Evolutionary conservation across 2,329 filamentous ascomycete genomes (phyloP).

Genomic region (Bipolaris victoriae): DNA sequence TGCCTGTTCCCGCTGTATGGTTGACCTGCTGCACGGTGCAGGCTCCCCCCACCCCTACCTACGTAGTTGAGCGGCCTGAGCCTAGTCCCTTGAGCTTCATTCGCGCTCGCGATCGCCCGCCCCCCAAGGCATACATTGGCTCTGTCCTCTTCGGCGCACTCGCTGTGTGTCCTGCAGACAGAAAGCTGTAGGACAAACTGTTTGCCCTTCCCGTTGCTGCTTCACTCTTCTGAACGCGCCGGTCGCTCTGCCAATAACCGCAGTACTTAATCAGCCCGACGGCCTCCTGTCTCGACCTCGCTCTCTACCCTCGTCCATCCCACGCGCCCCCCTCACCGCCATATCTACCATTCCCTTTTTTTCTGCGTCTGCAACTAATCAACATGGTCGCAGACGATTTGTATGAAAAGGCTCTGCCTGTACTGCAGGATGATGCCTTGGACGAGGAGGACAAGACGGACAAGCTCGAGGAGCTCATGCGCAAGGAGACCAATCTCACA

Average conservation of each 20-base stretch:
- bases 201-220: conserved; percentile 26
- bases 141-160: conserved; percentile 25
- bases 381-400: conserved; percentile 89
- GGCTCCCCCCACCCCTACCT: conserved; percentile 23
- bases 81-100: conserved; percentile 32
- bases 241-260: conserved; percentile 26
- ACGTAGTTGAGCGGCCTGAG: conserved; percentile 18
- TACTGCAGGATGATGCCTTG: conserved; percentile 79
- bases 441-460: conserved; percentile 97
- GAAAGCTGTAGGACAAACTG: conserved; percentile 23
- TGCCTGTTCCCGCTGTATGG: conserved; percentile 11
- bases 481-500: conserved; percentile 75
- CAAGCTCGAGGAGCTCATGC: conserved; percentile 83
- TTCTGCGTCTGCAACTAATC: conserved; percentile 30
- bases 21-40: conserved; percentile 17
- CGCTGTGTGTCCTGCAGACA: conserved; percentile 23
- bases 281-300: conserved; percentile 20
- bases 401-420: conserved; percentile 87
- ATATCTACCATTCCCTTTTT: conserved; percentile 8
- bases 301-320: conserved; percentile 10
- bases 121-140: conserved; percentile 25
- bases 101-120: conserved; percentile 21
- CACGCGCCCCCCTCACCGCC: conserved; percentile 11
- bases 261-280: conserved; percentile 32
- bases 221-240: conserved; percentile 29